These are phyloP conservation scores for Mycena capillaripes DNA, from an alignment of 768 basidiomycete species.

Conservation along the genomic window DNA sequence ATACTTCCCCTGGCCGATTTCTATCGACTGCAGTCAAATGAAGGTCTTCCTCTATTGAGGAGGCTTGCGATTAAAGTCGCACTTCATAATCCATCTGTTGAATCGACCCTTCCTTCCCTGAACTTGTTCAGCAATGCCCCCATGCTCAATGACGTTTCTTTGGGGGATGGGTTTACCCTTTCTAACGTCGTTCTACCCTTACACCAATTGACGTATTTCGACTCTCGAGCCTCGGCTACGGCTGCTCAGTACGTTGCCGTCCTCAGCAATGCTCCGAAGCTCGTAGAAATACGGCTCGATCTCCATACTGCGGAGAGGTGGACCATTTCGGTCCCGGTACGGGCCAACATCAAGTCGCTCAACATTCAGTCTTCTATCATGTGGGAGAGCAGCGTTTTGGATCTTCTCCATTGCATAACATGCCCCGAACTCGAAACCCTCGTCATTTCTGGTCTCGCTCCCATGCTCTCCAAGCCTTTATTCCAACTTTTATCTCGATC, in stretches of 20 bases:
- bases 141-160: constrained; percentile 5
- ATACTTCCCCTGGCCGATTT: constrained; percentile 15
- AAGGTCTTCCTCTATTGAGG: constrained; percentile 10
- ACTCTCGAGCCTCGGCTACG: background rate
- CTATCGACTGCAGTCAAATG: constrained; percentile 3
- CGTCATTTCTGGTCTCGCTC: background rate
- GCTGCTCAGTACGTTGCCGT: background rate
- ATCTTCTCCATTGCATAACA: constrained; percentile 3
- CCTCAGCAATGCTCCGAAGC: background rate
- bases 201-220: constrained; percentile 18
- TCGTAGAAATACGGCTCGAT: background rate
- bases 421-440: constrained; percentile 16
- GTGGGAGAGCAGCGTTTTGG: background rate
- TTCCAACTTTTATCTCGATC: constrained; percentile 3
- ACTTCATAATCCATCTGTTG: no score
- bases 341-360: constrained; percentile 7
- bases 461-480: background rate
- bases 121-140: constrained; percentile 7
- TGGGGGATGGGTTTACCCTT: background rate
- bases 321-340: background rate
- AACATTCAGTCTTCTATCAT: background rate
- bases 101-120: background rate
- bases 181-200: background rate
- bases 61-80: constrained; percentile 9
- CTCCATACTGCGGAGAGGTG: background rate